phyloP scores from a whole-genome alignment of 495 filamentous ascomycete species.

The Aspergillus biplanus region DNA sequence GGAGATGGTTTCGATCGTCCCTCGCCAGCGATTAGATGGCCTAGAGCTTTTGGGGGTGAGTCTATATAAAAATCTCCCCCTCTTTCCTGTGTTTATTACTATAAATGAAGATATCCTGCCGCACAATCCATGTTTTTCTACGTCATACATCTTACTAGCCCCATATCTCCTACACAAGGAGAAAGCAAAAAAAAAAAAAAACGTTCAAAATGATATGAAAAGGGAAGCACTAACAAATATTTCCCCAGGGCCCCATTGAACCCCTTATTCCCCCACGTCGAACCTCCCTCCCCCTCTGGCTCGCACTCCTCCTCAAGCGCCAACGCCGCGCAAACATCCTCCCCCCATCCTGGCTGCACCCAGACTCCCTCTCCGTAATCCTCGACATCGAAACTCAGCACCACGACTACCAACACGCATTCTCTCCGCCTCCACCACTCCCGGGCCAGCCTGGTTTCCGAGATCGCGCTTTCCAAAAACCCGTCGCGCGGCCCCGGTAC shows the following conservation, averaged over 20 bases:
- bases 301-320: conserved; percentile 94
- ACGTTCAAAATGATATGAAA: neutral
- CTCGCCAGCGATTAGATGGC: conserved; percentile 85
- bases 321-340: conserved; percentile 93
- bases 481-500: conserved; percentile 39
- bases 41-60: conserved; percentile 83
- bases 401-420: conserved; percentile 58
- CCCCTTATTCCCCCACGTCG: conserved; percentile 80
- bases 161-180: neutral
- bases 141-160: conserved; percentile 4
- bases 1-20: conserved; percentile 90
- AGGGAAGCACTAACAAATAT: conserved; percentile 7
- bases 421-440: conserved; percentile 73
- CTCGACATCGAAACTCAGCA: conserved; percentile 77
- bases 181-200: neutral
- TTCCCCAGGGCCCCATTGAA: conserved; percentile 71
- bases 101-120: too few relatives aligned
- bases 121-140: neutral
- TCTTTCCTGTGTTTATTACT: neutral
- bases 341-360: conserved; percentile 84
- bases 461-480: conserved; percentile 32
- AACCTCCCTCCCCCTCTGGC: conserved; percentile 85
- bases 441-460: conserved; percentile 48
- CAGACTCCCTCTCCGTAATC: conserved; percentile 70
- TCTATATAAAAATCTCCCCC: conserved; percentile 21